A percentile compares a stretch with the other conserved stretches of the same genome.
Evolutionary conservation across 108 stramenopile species (phyloP).

Genomic region (Seminavis robusta): DNA sequence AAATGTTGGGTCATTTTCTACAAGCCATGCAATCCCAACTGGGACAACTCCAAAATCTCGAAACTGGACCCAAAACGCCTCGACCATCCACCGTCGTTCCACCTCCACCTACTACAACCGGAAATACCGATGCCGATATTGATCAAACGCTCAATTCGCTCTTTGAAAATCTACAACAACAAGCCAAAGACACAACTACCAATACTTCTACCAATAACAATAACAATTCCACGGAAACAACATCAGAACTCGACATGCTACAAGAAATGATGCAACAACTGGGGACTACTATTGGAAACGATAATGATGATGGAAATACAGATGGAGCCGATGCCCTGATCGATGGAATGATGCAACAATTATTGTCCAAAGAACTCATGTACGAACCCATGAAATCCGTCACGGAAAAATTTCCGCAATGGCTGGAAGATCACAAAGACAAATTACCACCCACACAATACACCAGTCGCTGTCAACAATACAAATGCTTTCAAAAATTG

Average conservation of each 20-base stretch:
- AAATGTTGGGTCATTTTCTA: not conserved
- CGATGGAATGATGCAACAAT: conserved; percentile 91
- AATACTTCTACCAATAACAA: not conserved
- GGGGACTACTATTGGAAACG: not conserved
- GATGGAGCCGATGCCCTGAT: conserved; percentile 62
- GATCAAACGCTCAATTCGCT: too few relatives aligned
- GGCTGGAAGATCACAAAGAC: conserved; percentile 77
- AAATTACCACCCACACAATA: conserved; percentile 56
- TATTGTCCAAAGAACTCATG: conserved; percentile 90
- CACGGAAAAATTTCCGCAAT: conserved; percentile 84
- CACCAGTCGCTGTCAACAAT: conserved; percentile 77
- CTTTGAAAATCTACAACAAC: too few relatives aligned
- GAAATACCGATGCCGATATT: not conserved
- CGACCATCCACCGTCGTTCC: not conserved
- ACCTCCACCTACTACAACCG: not conserved
- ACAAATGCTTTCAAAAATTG: conserved; percentile 87
- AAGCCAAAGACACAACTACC: not conserved
- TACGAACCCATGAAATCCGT: conserved; percentile 94
- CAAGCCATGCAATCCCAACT: not conserved
- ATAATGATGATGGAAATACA: conserved; percentile 5
- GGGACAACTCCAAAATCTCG: not conserved
- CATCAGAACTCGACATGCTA: not conserved
- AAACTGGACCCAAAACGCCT: not conserved
- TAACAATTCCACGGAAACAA: not conserved
- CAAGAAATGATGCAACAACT: not conserved